Evolutionary conservation across 371 early-diverging fungal genomes (phyloP).

Genomic region (Circinella umbellata): DNA sequence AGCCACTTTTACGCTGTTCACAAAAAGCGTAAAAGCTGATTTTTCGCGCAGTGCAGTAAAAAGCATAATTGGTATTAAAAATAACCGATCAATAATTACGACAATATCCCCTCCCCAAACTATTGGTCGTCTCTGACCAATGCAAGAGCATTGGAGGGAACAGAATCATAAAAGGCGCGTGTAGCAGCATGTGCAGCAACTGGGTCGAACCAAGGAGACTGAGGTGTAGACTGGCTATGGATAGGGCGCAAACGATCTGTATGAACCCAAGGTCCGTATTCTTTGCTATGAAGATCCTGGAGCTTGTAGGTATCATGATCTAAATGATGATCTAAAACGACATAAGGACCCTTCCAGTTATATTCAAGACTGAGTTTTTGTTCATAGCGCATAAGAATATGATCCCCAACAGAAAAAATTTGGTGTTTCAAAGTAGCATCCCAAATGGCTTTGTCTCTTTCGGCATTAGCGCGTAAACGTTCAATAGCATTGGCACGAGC

Average conservation of each 20-base stretch:
- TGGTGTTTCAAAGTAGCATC: conserved; percentile 14
- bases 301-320: conserved; percentile 12
- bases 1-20: too few relatives aligned
- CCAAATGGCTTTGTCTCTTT: conserved; percentile 29
- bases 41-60: too few relatives aligned
- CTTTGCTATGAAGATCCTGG: neutral
- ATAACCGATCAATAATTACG: too few relatives aligned
- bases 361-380: conserved; percentile 11
- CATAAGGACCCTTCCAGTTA: conserved; percentile 17
- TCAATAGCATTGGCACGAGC: neutral
- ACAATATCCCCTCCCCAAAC: conserved; percentile 8
- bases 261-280: conserved; percentile 8
- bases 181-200: neutral
- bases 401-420: conserved; percentile 20
- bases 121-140: conserved; percentile 5
- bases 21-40: too few relatives aligned
- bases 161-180: neutral
- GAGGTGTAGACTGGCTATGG: neutral
- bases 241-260: conserved; percentile 5
- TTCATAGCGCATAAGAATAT: conserved; percentile 17
- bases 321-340: neutral
- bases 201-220: conserved; percentile 8
- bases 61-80: too few relatives aligned
- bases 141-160: neutral
- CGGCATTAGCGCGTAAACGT: conserved; percentile 1